Percentiles rank a stretch among this genome's conserved stretches.
phyloP scores from a whole-genome alignment of 306 rosid genomes.

The Rosa multiflora region DNA sequence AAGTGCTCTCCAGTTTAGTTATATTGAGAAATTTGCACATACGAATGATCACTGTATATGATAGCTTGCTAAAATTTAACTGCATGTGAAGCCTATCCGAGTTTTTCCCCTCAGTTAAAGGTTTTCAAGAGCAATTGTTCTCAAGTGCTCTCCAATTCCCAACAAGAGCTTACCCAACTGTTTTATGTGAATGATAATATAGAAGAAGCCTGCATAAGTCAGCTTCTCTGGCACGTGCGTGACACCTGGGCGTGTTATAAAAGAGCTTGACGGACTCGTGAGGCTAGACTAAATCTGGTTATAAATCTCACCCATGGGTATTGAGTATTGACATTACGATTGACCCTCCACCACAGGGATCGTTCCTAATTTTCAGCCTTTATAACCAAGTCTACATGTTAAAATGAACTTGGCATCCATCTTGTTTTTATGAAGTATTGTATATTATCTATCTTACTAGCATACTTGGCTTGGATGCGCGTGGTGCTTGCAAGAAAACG shows the following conservation, averaged over 20 bases:
- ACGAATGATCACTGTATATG: background rate
- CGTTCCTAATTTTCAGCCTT: background rate
- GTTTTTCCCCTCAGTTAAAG: background rate
- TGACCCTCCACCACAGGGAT: background rate
- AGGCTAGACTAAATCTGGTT: background rate
- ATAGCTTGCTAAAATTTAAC: background rate
- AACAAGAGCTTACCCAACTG: background rate
- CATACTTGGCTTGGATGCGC: background rate
- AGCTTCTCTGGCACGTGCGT: background rate
- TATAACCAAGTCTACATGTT: background rate
- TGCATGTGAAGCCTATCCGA: background rate
- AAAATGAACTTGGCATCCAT: constrained; percentile 8
- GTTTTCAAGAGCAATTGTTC: background rate
- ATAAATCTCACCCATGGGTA: background rate
- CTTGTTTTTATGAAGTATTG: background rate
- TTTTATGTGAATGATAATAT: background rate
- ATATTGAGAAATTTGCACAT: background rate
- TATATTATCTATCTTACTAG: background rate
- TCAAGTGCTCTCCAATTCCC: background rate
- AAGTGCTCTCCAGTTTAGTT: background rate
- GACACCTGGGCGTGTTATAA: background rate
- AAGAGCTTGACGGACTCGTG: background rate
- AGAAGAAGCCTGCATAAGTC: background rate
- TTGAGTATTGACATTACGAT: background rate
- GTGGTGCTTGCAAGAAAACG: too few relatives aligned